Conservation (phyloP, 805 yeast genomes). For the Alloascoidea africana region DNA sequence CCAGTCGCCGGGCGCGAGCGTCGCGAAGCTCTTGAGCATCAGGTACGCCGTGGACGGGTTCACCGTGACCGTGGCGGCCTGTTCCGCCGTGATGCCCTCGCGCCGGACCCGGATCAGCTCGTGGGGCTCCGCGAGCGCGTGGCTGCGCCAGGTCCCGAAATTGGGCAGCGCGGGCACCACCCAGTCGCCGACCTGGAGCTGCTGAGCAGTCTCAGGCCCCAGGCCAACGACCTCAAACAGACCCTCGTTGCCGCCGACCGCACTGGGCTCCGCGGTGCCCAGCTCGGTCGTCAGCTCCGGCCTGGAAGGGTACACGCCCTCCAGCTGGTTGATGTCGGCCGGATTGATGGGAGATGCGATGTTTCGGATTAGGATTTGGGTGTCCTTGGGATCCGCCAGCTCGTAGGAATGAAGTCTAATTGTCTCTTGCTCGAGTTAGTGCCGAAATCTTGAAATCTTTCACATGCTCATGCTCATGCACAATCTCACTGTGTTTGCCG, state of each 20-base stretch:
- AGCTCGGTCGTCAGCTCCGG: conserved; percentile 38
- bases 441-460: too few relatives aligned
- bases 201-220: conserved; percentile 32
- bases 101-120: conserved; percentile 33
- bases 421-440: background rate
- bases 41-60: conserved; percentile 90
- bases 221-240: conserved; percentile 68
- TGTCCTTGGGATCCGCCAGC: conserved; percentile 15
- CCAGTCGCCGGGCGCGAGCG: conserved; percentile 62
- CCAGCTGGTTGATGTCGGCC: conserved; percentile 70
- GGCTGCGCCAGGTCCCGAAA: conserved; percentile 91
- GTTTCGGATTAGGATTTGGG: conserved; percentile 43
- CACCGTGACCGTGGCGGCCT: conserved; percentile 80
- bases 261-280: conserved; percentile 48
- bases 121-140: conserved; percentile 36
- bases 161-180: conserved; percentile 64
- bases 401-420: conserved; percentile 20
- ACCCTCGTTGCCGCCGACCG: conserved; percentile 92
- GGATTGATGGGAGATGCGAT: conserved; percentile 84
- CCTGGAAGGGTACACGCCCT: conserved; percentile 73
- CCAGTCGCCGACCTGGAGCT: conserved; percentile 65
- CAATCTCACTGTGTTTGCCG: too few relatives aligned
- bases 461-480: too few relatives aligned
- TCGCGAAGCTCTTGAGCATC: conserved; percentile 59
- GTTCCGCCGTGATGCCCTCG: conserved; percentile 17